Evolutionary conservation across 495 filamentous ascomycete species (phyloP).

Genomic region (Hyaloscypha bicolor): DNA sequence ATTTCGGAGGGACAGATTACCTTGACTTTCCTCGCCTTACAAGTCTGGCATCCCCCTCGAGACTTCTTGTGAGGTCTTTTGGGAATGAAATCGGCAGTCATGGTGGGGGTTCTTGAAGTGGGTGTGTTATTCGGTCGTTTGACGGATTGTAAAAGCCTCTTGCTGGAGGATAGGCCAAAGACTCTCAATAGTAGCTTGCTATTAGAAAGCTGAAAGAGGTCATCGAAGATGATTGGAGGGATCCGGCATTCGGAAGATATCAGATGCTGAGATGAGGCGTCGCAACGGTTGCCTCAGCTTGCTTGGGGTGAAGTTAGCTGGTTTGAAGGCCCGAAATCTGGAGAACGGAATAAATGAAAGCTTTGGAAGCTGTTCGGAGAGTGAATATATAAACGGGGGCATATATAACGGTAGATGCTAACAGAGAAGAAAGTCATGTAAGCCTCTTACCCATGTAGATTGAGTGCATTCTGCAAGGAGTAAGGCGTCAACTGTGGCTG

Average conservation of each 20-base stretch:
- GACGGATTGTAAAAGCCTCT: not conserved
- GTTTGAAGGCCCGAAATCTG: not conserved
- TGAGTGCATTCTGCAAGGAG: not conserved
- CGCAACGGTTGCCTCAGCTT: not conserved
- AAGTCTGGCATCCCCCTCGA: constrained; percentile 47
- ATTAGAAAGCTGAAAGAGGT: not conserved
- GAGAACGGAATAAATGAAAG: not conserved
- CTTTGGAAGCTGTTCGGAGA: not conserved
- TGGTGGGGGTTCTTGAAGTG: not conserved
- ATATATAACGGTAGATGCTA: not conserved
- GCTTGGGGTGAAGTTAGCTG: no score
- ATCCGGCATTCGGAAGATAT: not conserved
- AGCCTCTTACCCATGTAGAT: not conserved
- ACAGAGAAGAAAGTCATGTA: constrained; percentile 1
- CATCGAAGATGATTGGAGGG: not conserved
- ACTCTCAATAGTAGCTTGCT: not conserved
- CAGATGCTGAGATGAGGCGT: not conserved
- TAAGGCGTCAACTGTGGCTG: not conserved
- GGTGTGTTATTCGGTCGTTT: not conserved
- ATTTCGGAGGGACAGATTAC: constrained; percentile 15
- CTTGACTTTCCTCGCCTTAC: constrained; percentile 51
- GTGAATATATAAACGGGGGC: not conserved
- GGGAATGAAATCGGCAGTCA: constrained; percentile 28
- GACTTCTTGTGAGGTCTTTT: constrained; percentile 57
- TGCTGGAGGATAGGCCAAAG: not conserved